These are phyloP conservation scores for Exophiala dermatitidis DNA, from an alignment of 2,329 filamentous ascomycete species.

Conservation along the genomic window DNA sequence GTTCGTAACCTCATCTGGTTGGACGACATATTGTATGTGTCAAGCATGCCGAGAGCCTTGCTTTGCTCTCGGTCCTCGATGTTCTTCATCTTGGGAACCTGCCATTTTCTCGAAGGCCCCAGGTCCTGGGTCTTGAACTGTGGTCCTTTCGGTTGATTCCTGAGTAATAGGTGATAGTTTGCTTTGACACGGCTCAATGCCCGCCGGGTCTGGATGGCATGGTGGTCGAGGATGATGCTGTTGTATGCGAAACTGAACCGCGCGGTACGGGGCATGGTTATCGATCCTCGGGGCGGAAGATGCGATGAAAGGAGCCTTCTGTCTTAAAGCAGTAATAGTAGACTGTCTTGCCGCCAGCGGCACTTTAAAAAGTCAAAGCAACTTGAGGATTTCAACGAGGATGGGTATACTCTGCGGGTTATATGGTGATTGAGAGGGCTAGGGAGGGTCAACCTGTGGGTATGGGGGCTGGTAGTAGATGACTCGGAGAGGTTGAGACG, in stretches of 20 bases:
- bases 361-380: neutral
- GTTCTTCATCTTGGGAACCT: conserved; percentile 20
- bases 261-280: conserved; percentile 9
- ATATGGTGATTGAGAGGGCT: too few relatives aligned
- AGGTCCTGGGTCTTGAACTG: conserved; percentile 16
- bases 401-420: neutral
- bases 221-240: conserved; percentile 25
- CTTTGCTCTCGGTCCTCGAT: conserved; percentile 11
- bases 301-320: neutral
- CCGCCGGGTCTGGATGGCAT: conserved; percentile 20
- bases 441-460: too few relatives aligned
- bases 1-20: neutral
- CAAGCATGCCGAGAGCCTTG: too few relatives aligned
- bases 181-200: conserved; percentile 22
- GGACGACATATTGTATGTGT: neutral
- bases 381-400: neutral
- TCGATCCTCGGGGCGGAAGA: neutral
- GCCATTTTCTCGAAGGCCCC: conserved; percentile 16
- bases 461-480: too few relatives aligned
- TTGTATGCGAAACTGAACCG: conserved; percentile 24
- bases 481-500: neutral
- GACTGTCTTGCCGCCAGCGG: conserved; percentile 1
- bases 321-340: neutral
- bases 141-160: conserved; percentile 24
- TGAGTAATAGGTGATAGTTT: conserved; percentile 26